phyloP scores from a whole-genome alignment of 2,329 filamentous ascomycete genomes.

The Nannizzia gypsea region DNA sequence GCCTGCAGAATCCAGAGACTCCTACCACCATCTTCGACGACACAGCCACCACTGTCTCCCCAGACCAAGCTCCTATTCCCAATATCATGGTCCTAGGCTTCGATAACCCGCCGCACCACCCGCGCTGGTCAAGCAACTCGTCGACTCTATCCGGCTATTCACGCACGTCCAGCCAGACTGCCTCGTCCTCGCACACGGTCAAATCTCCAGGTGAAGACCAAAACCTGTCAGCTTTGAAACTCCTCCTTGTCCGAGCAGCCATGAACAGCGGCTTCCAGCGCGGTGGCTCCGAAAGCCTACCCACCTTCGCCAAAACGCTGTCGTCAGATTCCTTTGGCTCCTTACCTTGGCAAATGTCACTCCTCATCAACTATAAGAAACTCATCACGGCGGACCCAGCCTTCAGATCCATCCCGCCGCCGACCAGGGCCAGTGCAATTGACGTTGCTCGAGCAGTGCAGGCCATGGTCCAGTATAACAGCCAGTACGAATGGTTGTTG shows the following conservation, averaged over 20 bases:
- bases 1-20: slow-evolving; percentile 55
- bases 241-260: slow-evolving; percentile 71
- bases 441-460: slow-evolving; percentile 71
- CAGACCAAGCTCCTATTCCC: slow-evolving; percentile 65
- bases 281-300: slow-evolving; percentile 46
- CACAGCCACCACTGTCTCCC: slow-evolving; percentile 70
- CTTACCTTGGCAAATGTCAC: slow-evolving; percentile 53
- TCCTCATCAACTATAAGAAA: slow-evolving; percentile 70
- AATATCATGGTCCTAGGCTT: slow-evolving; percentile 83
- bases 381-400: slow-evolving; percentile 62
- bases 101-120: slow-evolving; percentile 41
- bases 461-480: slow-evolving; percentile 55
- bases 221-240: slow-evolving; percentile 65
- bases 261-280: slow-evolving; percentile 72
- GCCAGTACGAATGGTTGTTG: slow-evolving; percentile 65
- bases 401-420: slow-evolving; percentile 39
- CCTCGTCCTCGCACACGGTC: slow-evolving; percentile 35
- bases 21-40: slow-evolving; percentile 94
- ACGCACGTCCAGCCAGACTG: slow-evolving; percentile 44
- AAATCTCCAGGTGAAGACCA: slow-evolving; percentile 51
- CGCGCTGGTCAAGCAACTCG: slow-evolving; percentile 64
- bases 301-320: slow-evolving; percentile 63
- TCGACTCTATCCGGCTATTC: slow-evolving; percentile 71
- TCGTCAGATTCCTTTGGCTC: slow-evolving; percentile 69
- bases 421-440: slow-evolving; percentile 40